Evolutionary conservation across 1,284 basidiomycete species (phyloP), one percentile per base, ranked within the genome.

Genomic region (Moniliophthora roreri): DNA sequence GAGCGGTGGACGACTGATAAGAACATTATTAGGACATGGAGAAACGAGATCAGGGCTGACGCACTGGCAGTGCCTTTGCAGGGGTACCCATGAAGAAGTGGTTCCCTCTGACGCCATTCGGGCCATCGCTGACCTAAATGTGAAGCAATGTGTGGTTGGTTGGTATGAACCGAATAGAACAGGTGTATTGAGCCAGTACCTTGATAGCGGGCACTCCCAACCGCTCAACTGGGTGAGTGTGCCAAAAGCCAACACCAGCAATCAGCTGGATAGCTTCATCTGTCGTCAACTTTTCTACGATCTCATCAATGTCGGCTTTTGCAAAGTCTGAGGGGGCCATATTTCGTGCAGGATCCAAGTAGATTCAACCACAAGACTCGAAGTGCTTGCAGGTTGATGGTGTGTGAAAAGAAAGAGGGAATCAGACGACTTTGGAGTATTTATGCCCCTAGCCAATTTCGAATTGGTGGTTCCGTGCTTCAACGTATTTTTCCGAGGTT

Each of bases 161-260:
- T 15, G 10, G 20, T 57, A 28, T 46, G 47, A 21, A 20, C 48
- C 34, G 10, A 16, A 26, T 38, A 20, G 24, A 16, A 44, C 23
- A 44, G 10, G 21, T 24, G 37, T 52, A 16, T 20, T n/a, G 16
- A 51, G 53, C 70, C 51, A 11, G 11, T 59, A 85, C 85, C 72
- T 91, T 88, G 62, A 91, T 72, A 9, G 87, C 79, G 26, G 89
- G 89, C 47, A 92, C 73, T 0, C 83, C 82, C 2, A 89, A 73
- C 6, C 87, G 72, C 8, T 83, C 78, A 18, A 91, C 69, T 7
- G 73, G 75, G 52, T 83, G 79, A 0, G 89, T 91, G 63, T 88
- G 82, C 89, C 89, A 91, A 63, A 86, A 84, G 20, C 87, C 87
- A 24, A 85, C 84, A 34, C 88, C 89, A 3, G 84, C 84, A 11